Base-by-base conservation (phyloP, 208 protist genomes). In the Crithidia fasciculata region DNA sequence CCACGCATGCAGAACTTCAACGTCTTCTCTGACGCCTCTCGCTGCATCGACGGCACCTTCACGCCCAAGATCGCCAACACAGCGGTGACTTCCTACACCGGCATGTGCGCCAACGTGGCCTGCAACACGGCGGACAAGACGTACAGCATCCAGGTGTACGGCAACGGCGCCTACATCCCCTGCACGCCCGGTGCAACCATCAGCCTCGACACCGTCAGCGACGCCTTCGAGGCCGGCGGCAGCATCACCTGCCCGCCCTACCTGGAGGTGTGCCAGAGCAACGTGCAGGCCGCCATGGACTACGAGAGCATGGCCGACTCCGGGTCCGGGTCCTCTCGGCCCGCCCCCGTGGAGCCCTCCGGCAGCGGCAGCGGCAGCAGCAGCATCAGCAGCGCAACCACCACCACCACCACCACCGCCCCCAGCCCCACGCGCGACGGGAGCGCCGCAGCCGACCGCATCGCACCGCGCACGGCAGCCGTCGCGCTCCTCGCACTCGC, bases 21-120 rank as follows among this genome's bases (percentile, higher is more conserved):
- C 28, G 28, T 28, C 28, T 28, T 28, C 28, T 28, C 28, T 28
- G 28, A 28, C 28, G 28, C 28, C 28, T 15, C 63, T 1, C 69
- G 69, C 69, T 74, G 69, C 50, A 41, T 74, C 57, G 69, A 74
- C 52, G 69, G 57, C 37, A 19, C 2, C 41, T 74, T 59, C 53
- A 67, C 5, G 28, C 63, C 63, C 4, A 68, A 57, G 16, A 39
- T 12, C 4, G 18, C 47, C 4, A 74, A 68, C 52, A 0, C 12
- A 19, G 0, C 7, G 41, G 2, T 59, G 0, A 39, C 8, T 6
- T 36, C 13, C 8, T 62, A 68, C 52, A 8, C 2, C 0, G 69
- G 69, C 2, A 5, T 68, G 4, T 68, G 63, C 39, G 39, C 63
- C 10, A 36, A 15, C 49, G 45, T 58, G 8, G 44, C 3, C 18